Conservation (phyloP, 2,329 filamentous ascomycete genomes). For the Ceratocystis eucalypticola region DNA sequence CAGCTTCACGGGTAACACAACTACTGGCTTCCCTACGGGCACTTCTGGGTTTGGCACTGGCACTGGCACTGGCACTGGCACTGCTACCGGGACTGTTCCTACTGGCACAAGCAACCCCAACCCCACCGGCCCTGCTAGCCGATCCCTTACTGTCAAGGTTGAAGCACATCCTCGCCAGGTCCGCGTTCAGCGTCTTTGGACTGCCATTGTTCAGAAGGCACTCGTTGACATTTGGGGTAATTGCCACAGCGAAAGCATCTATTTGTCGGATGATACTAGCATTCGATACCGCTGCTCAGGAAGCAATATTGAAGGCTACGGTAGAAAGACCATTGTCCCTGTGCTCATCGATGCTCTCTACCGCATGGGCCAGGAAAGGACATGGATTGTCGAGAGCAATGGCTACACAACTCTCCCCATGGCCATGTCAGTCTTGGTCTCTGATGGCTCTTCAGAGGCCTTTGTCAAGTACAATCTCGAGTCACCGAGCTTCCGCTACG, state of each 20-base stretch:
- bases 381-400: conserved; percentile 1
- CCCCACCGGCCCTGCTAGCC: background rate
- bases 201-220: conserved; percentile 12
- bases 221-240: conserved; percentile 17
- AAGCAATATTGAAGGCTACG: conserved; percentile 5
- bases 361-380: conserved; percentile 7
- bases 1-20: background rate
- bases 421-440: conserved; percentile 3
- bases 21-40: background rate
- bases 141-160: background rate
- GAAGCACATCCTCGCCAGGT: conserved; percentile 13
- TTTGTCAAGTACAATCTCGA: conserved; percentile 3
- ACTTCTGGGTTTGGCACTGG: background rate
- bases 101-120: conserved; percentile 1
- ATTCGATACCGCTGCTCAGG: conserved; percentile 14
- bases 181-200: conserved; percentile 10
- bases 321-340: conserved; percentile 11
- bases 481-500: background rate
- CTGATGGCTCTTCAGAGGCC: conserved; percentile 11
- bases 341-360: conserved; percentile 12
- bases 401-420: conserved; percentile 9
- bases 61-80: background rate
- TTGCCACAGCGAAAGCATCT: background rate
- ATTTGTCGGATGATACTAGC: background rate
- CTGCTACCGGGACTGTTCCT: background rate